Percentiles rank a stretch among this genome's conserved stretches.
These are phyloP conservation scores for Salisapilia sapeloensis DNA, from an alignment of 352 stramenopile genomes.

Conservation along the genomic window DNA sequence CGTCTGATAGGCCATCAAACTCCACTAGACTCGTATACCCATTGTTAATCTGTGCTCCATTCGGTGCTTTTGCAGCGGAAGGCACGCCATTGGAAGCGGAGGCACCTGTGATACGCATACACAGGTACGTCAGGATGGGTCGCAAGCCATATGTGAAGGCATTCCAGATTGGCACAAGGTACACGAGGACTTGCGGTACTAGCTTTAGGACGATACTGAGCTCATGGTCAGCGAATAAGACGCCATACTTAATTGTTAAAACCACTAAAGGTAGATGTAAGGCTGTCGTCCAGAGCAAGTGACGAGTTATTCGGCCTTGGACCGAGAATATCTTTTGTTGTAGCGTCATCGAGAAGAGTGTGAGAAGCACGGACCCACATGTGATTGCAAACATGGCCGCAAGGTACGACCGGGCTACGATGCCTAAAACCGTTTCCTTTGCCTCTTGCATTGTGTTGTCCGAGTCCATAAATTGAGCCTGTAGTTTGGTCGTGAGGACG, in stretches of 20 bases:
- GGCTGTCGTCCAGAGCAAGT: conserved; percentile 20
- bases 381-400: too few relatives aligned
- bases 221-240: conserved; percentile 6
- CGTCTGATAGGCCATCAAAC: conserved; percentile 30
- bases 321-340: conserved; percentile 1
- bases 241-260: too few relatives aligned
- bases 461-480: too few relatives aligned
- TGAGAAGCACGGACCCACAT: too few relatives aligned
- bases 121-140: conserved; percentile 2
- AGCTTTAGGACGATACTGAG: conserved; percentile 15
- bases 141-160: conserved; percentile 24
- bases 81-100: conserved; percentile 16
- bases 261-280: conserved; percentile 34
- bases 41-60: conserved; percentile 16
- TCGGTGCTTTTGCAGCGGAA: conserved; percentile 26
- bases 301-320: conserved; percentile 28
- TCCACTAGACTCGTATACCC: conserved; percentile 37
- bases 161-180: conserved; percentile 29
- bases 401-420: too few relatives aligned
- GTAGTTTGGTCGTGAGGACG: too few relatives aligned
- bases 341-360: conserved; percentile 1
- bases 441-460: too few relatives aligned
- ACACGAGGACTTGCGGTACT: conserved; percentile 18
- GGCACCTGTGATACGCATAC: conserved; percentile 9
- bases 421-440: too few relatives aligned